Base-by-base conservation (phyloP, 805 yeast species). In the Yarrowia sp. region DNA sequence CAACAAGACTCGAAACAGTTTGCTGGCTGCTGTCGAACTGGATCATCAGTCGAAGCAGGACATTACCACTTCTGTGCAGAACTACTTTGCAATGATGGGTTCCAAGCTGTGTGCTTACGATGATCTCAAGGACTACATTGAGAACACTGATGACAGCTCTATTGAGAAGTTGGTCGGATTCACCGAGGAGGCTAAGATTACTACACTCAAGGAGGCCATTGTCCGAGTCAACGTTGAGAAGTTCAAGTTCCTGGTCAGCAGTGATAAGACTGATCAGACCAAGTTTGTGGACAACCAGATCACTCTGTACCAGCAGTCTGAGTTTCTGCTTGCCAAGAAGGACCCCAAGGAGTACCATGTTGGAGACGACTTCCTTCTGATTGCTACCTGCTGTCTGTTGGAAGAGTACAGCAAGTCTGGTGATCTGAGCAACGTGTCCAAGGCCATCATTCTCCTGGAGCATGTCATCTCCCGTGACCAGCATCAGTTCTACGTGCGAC, bases 401-500 rank as follows among this genome's bases (percentile, higher is more conserved):
- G 71, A 72, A 2, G 38, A 42, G 22, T 56, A 26, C 15, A 69
- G 19, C 61, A 73, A 9, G 69, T 73, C 11, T 71, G 74, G 15
- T 2, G 4, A 50, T 73, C 4, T 71, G 71, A 9, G 77, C 77
- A 22, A 72, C 79, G 1, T 68, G 3, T 69, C 83, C 8, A 80
- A 81, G 36, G 80, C 86, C 8, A 79, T 89, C 10, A 73, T 84
- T 0, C 76, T 89, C 5, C 78, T 93, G n/a, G 92, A 90, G 73
- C 76, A 81, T 16, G 85, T 88, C 2, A 79, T 84, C 12, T 56
- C 73, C 9, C 75, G 78, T 9, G 97, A 92, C 75, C 83, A 84
- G n/a, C 86, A 88, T 71, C 93, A 93, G 74, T 91, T 87, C 75
- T 88, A 87, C 73, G 79, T 90, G 22, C 82, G 87, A 67, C 77